Base-by-base conservation (phyloP, 352 stramenopile species). In the Aphanomyces cochlioides region DNA sequence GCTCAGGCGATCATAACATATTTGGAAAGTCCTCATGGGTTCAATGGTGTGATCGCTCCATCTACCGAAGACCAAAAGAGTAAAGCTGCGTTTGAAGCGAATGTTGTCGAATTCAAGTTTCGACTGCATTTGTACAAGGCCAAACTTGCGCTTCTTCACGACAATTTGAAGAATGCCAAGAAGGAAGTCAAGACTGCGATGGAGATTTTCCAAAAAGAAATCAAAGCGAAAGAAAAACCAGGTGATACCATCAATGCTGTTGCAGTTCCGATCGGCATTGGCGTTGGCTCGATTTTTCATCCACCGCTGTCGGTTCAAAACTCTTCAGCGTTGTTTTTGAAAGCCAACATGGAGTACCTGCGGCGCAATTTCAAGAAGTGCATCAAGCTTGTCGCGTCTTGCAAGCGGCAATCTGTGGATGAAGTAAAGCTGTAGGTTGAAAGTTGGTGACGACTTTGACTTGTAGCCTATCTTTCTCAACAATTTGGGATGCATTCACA, bases 311-410 rank as follows among this genome's bases (percentile, higher is more conserved):
- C 78, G n/a, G 80, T 96, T 56, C 87, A 96, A 67, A 96, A 97
- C 74, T 87, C 90, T 28, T 92, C 88, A 21, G 90, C 81, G 53
- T 75, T 97, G 66, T 98, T 96, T 77, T 78, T 98, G 37, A 97
- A 96, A 78, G 92, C 92, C 13, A 96, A 98, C 67, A 79, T 97
- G 67, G 92, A 97, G 82, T 96, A 97, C 87, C 85, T 98, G 79
- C 85, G 92, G 60, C 89, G 90, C 72, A 97, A 97, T 76, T 96
- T 96, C 80, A 96, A 95, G 77, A 97, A 97, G 79, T 95, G 86
- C 70, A 92, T 97, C 77, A 97, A 97, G 82, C 80, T 97, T 67
- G 77, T 97, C 64, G 90, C 88, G 57, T 96, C 89, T 47, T 95
- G 87, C 80, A 89, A 87, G 78, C 82, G 91, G 73, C 76, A 88